Conservation (phyloP, 345 rosid genomes). For the Euclidium syriacum region DNA sequence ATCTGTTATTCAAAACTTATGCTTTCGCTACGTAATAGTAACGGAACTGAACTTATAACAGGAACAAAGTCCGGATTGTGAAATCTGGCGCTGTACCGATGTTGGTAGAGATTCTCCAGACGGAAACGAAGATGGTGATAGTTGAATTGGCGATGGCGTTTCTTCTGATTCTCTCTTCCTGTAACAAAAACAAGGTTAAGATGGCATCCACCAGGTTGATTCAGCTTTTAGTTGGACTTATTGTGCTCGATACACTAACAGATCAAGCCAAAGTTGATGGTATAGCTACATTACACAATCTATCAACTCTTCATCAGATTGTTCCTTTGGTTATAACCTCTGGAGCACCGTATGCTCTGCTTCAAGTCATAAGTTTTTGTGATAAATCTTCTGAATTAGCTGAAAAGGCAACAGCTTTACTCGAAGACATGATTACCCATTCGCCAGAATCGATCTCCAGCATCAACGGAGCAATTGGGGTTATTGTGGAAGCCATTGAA, state of each 20-base stretch:
- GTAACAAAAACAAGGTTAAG: constrained; percentile 50
- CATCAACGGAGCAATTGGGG: constrained; percentile 43
- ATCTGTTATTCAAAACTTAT: neutral
- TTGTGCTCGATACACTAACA: constrained; percentile 12
- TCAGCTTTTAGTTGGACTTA: constrained; percentile 38
- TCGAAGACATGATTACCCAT: constrained; percentile 36
- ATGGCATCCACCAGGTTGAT: constrained; percentile 58
- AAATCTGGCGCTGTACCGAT: constrained; percentile 57
- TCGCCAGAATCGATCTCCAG: constrained; percentile 40
- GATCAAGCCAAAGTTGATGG: constrained; percentile 53
- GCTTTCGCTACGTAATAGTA: neutral
- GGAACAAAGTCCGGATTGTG: constrained; percentile 71
- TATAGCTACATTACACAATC: constrained; percentile 69
- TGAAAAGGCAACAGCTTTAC: constrained; percentile 59
- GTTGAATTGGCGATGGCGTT: constrained; percentile 54
- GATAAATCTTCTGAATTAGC: constrained; percentile 46
- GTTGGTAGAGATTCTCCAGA: constrained; percentile 48
- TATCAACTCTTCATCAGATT: constrained; percentile 55
- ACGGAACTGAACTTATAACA: constrained; percentile 25
- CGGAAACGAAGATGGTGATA: constrained; percentile 33
- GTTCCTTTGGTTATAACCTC: constrained; percentile 48
- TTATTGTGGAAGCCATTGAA: constrained; percentile 68
- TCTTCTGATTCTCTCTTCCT: constrained; percentile 65
- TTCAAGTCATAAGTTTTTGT: constrained; percentile 36
- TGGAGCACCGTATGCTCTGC: constrained; percentile 44